phyloP scores from a whole-genome alignment of 352 stramenopile genomes.

The Globisporangium camurandrum region DNA sequence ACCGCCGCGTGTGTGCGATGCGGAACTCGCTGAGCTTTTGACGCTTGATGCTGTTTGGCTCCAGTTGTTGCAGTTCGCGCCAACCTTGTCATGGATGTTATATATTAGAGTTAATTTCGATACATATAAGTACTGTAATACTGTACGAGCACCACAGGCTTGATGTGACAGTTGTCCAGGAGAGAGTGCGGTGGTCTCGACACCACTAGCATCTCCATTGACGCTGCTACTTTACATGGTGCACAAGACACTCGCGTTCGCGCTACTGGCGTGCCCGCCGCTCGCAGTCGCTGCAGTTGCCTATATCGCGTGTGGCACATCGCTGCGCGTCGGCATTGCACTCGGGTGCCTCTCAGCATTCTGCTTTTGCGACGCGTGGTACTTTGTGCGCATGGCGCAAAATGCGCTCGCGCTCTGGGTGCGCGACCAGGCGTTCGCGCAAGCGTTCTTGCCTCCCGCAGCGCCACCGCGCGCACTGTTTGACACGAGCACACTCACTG shows the following conservation, averaged over 20 bases:
- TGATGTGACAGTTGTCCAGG: too few species aligned
- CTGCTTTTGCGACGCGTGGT: slow-evolving; percentile 70
- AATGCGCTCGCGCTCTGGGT: slow-evolving; percentile 18
- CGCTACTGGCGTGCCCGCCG: slow-evolving; percentile 39
- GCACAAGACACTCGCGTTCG: slow-evolving; percentile 38
- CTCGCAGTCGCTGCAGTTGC: slow-evolving; percentile 22
- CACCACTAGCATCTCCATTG: too few species aligned
- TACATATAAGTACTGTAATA: too few species aligned
- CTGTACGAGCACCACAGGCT: too few species aligned
- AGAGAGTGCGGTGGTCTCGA: too few species aligned
- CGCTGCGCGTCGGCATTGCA: slow-evolving; percentile 16
- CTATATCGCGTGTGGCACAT: slow-evolving; percentile 18
- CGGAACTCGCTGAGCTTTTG: too few species aligned
- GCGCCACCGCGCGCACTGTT: slow-evolving; percentile 40
- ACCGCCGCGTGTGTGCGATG: too few species aligned
- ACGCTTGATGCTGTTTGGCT: too few species aligned
- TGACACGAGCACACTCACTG: slow-evolving; percentile 32
- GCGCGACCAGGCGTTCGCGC: slow-evolving; percentile 13
- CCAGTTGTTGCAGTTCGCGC: too few species aligned
- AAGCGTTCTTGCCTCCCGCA: slow-evolving; percentile 4
- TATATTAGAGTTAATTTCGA: too few species aligned
- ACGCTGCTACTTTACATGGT: too few species aligned
- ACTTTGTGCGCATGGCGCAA: slow-evolving; percentile 57
- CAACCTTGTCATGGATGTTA: too few species aligned
- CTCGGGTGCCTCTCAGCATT: slow-evolving; percentile 46